phyloP scores from a whole-genome alignment of 2,329 filamentous ascomycete species.

The Arthrobotrys entomopaga region DNA sequence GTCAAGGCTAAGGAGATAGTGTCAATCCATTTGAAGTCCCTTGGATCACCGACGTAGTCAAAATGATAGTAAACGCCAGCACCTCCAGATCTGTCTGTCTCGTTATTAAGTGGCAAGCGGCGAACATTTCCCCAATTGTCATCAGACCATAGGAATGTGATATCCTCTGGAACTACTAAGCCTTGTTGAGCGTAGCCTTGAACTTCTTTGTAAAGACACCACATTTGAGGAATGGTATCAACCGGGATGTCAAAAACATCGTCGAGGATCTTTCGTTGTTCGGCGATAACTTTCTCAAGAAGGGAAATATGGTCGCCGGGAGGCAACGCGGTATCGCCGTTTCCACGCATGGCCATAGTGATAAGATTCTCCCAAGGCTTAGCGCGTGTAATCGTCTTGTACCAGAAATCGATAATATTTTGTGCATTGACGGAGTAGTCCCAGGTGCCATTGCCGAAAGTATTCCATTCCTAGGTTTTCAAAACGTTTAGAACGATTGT shows the following conservation, averaged over 20 bases:
- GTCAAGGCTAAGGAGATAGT: constrained; percentile 74
- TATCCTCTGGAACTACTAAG: constrained; percentile 71
- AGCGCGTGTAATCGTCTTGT: constrained; percentile 72
- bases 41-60: constrained; percentile 71
- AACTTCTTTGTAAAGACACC: constrained; percentile 79
- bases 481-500: background rate
- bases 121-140: constrained; percentile 76
- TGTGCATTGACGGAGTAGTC: constrained; percentile 76
- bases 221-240: constrained; percentile 72
- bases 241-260: constrained; percentile 67
- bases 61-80: constrained; percentile 74
- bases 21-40: constrained; percentile 74
- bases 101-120: constrained; percentile 70
- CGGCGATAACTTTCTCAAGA: constrained; percentile 70
- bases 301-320: constrained; percentile 70
- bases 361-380: constrained; percentile 74
- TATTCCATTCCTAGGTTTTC: constrained; percentile 62
- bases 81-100: constrained; percentile 70
- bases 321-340: constrained; percentile 71
- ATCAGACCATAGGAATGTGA: constrained; percentile 75
- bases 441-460: constrained; percentile 70
- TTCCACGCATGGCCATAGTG: constrained; percentile 76
- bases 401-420: constrained; percentile 75
- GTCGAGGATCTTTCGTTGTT: constrained; percentile 70
- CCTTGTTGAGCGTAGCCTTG: constrained; percentile 75